Evolutionary conservation across 495 filamentous ascomycete genomes (phyloP).

Genomic region (Pseudomonodictys pantanalensis): DNA sequence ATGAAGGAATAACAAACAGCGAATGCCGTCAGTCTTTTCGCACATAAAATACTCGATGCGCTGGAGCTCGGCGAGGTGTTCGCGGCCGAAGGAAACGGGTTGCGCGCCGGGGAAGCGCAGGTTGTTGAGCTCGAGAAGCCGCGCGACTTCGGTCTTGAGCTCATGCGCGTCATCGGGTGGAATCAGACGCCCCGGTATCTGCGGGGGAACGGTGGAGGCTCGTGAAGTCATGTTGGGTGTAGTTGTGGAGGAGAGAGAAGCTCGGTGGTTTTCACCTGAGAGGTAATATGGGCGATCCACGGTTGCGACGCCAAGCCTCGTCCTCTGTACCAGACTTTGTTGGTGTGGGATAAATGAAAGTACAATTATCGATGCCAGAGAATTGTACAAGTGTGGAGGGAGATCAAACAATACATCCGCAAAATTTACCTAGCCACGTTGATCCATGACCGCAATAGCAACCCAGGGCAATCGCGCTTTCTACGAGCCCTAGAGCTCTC

Average conservation of each 20-base stretch:
- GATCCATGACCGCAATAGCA: too few species aligned
- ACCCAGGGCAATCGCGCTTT: background rate
- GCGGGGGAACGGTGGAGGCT: conserved; percentile 44
- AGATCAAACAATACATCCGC: too few species aligned
- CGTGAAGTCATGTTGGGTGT: background rate
- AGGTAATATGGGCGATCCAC: too few species aligned
- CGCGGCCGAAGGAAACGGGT: conserved; percentile 80
- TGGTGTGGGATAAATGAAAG: too few species aligned
- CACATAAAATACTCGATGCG: conserved; percentile 90
- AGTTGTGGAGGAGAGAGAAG: too few species aligned
- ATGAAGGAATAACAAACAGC: conserved; percentile 88
- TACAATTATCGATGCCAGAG: too few species aligned
- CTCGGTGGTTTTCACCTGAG: too few species aligned
- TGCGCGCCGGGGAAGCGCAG: conserved; percentile 85
- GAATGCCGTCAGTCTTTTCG: conserved; percentile 96
- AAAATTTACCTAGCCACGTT: too few species aligned
- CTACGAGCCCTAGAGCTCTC: too few species aligned
- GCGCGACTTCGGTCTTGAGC: conserved; percentile 71
- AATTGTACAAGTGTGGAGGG: too few species aligned
- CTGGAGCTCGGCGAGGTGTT: conserved; percentile 74
- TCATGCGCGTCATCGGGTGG: conserved; percentile 54
- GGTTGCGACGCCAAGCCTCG: too few species aligned
- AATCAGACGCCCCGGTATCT: conserved; percentile 66
- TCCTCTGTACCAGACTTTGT: too few species aligned
- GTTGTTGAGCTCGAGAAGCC: conserved; percentile 65